Conservation (phyloP, 2,329 filamentous ascomycete species). For the Myriosclerotinia scirpicola region DNA sequence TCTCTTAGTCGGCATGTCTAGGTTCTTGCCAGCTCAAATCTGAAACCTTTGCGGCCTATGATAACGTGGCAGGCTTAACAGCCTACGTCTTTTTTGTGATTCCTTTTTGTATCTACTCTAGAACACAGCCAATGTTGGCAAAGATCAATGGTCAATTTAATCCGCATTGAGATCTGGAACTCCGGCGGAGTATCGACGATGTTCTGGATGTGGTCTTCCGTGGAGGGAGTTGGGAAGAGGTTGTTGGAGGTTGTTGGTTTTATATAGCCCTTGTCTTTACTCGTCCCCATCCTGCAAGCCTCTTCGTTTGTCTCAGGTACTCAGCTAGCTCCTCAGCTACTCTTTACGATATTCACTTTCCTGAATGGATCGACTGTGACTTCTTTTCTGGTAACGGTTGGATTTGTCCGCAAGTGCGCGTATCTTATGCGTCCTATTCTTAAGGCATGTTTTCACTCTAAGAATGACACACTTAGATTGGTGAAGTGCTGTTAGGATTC, state of each 20-base stretch:
- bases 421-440: too few species aligned
- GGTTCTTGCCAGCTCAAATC: neutral
- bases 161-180: neutral
- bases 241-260: neutral
- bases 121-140: neutral
- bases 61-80: neutral
- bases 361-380: too few species aligned
- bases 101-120: neutral
- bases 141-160: neutral
- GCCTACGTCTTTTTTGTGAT: neutral
- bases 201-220: neutral
- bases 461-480: too few species aligned
- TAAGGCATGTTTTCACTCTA: too few species aligned
- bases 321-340: neutral
- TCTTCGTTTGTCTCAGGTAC: neutral
- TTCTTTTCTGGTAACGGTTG: too few species aligned
- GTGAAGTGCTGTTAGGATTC: too few species aligned
- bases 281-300: conserved; percentile 1
- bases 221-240: neutral
- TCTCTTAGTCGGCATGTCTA: neutral
- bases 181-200: neutral
- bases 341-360: too few species aligned
- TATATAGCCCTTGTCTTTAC: neutral
- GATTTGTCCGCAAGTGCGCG: too few species aligned
- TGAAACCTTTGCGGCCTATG: neutral